Percentiles rank a stretch among this genome's conserved stretches.
phyloP scores from a whole-genome alignment of 257 asterid species.

The Fraxinus pennsylvanica region DNA sequence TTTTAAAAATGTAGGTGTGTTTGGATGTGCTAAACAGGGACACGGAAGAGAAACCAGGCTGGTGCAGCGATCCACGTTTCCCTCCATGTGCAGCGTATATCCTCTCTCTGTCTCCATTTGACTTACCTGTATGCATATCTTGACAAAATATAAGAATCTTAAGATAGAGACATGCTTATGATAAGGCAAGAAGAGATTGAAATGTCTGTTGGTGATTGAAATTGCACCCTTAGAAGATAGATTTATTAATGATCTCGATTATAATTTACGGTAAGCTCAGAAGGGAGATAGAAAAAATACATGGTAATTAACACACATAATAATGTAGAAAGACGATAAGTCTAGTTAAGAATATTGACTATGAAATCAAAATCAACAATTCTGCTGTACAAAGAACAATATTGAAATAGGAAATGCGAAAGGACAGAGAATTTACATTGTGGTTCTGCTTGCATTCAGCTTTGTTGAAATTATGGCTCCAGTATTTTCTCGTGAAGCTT shows the following conservation, averaged over 20 bases:
- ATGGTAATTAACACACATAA: too few species aligned
- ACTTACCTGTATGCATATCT: neutral
- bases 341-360: neutral
- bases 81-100: constrained; percentile 74
- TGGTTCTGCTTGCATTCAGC: constrained; percentile 21
- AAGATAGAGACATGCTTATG: neutral
- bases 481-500: constrained; percentile 50
- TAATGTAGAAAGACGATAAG: neutral
- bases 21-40: constrained; percentile 34
- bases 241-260: neutral
- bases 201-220: neutral
- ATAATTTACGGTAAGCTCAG: too few species aligned
- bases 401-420: neutral
- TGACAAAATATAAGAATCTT: neutral
- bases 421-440: neutral
- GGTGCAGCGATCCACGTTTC: constrained; percentile 42
- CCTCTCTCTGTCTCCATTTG: neutral
- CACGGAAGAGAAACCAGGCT: constrained; percentile 31
- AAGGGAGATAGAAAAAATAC: too few species aligned
- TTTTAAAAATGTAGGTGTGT: neutral
- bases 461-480: constrained; percentile 67
- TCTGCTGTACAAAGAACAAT: neutral
- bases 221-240: neutral
- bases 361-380: neutral
- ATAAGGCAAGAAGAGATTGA: too few species aligned